These are phyloP conservation scores for Pichia manshurica DNA, from an alignment of 805 yeast species.

Conservation along the genomic window DNA sequence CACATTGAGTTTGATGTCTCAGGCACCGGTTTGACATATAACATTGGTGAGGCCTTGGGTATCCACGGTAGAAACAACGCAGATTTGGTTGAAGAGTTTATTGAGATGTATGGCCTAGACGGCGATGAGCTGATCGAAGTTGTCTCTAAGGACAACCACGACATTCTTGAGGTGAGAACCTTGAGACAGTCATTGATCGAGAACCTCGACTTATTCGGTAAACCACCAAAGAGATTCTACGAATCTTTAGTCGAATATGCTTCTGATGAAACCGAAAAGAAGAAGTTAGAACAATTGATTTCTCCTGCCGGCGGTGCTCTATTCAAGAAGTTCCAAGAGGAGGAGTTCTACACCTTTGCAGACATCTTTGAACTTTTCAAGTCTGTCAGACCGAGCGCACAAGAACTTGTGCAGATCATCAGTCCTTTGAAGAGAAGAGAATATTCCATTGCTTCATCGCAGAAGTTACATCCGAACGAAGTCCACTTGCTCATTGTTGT, in stretches of 20 bases:
- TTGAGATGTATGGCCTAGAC: conserved; percentile 64
- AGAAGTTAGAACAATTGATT: conserved; percentile 54
- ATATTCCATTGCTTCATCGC: conserved; percentile 96
- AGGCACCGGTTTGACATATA: conserved; percentile 87
- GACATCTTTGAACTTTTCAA: conserved; percentile 76
- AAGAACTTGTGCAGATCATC: conserved; percentile 64
- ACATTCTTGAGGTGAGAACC: conserved; percentile 65
- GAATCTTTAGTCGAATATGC: conserved; percentile 76
- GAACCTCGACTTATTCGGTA: conserved; percentile 83
- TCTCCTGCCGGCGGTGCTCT: conserved; percentile 79
- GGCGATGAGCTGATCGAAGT: conserved; percentile 64
- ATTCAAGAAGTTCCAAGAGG: conserved; percentile 80
- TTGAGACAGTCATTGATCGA: conserved; percentile 76
- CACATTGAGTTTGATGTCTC: conserved; percentile 90
- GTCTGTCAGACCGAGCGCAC: conserved; percentile 72
- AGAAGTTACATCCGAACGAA: conserved; percentile 83
- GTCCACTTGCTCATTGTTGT: conserved; percentile 90
- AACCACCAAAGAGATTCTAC: conserved; percentile 92
- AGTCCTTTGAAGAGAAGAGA: conserved; percentile 94
- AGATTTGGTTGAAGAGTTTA: conserved; percentile 60
- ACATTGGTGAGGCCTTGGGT: conserved; percentile 95
- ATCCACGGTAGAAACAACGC: conserved; percentile 82
- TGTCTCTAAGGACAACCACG: conserved; percentile 59
- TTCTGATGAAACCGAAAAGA: conserved; percentile 59
- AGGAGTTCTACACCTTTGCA: conserved; percentile 70